Evolutionary conservation across 805 yeast genomes (phyloP).

Genomic region (Candida loeiensis): DNA sequence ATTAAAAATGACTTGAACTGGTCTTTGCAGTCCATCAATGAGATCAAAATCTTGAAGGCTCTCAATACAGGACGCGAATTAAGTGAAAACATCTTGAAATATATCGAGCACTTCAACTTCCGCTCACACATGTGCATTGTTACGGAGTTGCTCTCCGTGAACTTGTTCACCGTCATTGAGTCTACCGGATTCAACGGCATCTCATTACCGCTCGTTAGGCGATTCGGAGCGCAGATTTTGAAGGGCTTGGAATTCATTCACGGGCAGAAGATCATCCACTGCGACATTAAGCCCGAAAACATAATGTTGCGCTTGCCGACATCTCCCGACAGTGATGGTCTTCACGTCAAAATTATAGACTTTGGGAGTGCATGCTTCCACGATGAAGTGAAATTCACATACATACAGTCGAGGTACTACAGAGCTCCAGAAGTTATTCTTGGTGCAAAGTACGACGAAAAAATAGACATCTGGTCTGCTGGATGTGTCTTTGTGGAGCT

Average conservation of each 20-base stretch:
- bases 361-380: slow-evolving; percentile 65
- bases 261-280: slow-evolving; percentile 59
- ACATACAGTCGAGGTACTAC: slow-evolving; percentile 64
- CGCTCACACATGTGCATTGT: slow-evolving; percentile 80
- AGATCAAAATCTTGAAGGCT: slow-evolving; percentile 61
- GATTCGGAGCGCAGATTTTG: slow-evolving; percentile 53
- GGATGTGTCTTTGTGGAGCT: slow-evolving; percentile 42
- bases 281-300: slow-evolving; percentile 86
- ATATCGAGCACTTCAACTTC: slow-evolving; percentile 69
- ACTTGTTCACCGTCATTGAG: slow-evolving; percentile 59
- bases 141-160: slow-evolving; percentile 67
- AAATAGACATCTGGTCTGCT: slow-evolving; percentile 51
- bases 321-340: slow-evolving; percentile 27
- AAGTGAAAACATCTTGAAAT: slow-evolving; percentile 19
- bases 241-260: slow-evolving; percentile 62
- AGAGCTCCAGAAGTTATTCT: slow-evolving; percentile 75
- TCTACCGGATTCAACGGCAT: slow-evolving; percentile 49
- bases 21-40: slow-evolving; percentile 75
- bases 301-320: slow-evolving; percentile 51
- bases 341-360: slow-evolving; percentile 68
- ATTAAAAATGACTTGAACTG: slow-evolving; percentile 70
- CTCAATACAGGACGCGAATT: slow-evolving; percentile 26
- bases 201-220: slow-evolving; percentile 35
- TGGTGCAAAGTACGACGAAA: slow-evolving; percentile 57
- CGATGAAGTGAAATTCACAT: slow-evolving; percentile 45